Base-by-base conservation (phyloP, 1,139 yeast species). In the Geotrichum aggregatum region DNA sequence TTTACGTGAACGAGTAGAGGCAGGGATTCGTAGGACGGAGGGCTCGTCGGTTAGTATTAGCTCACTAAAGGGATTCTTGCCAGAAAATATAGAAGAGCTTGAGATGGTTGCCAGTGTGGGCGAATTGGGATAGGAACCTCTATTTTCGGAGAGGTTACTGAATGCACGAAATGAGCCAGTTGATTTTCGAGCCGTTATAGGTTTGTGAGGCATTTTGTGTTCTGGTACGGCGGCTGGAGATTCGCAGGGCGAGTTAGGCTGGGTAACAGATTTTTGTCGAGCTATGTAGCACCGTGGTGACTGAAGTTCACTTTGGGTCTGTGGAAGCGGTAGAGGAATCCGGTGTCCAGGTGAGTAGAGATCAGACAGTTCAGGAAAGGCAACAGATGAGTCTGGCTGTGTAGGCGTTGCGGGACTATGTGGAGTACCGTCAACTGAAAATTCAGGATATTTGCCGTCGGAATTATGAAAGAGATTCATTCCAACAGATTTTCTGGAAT, bases 391-490 rank as follows among this genome's bases (percentile, higher is more conserved):
- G n/a, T 30, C 34, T 6, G 24, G 28, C 3, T 38, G 41, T 14
- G 41, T 38, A 14, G 40, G 33, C 4, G 31, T 3, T 18, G 19
- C 24, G 13, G 40, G 28, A 33, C 19, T 34, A 34, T 3, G 16
- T 7, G 22, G 36, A n/a, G 43, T 19, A 14, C 41, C 51, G 10
- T 41, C 48, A n/a, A 24, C 21, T 5, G 51, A 3, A 42, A 48
- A 49, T 19, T 40, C 40, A n/a, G 48, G 52, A 18, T 42, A 48
- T 19, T 48, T 47, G 8, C 38, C 26, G 18, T 41, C 47, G 1
- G 19, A 2, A 19, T 33, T 21, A 10, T 30, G 45, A 3, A 10
- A 6, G 10, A 43, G 16, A 26, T 41, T 48, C 8, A 22, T 44
- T 10, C 40, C 47, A 14, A 47, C n/a, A 7, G 49, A 45, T 36